Conservation (phyloP, 345 rosid genomes). For the Populus davidiana region DNA sequence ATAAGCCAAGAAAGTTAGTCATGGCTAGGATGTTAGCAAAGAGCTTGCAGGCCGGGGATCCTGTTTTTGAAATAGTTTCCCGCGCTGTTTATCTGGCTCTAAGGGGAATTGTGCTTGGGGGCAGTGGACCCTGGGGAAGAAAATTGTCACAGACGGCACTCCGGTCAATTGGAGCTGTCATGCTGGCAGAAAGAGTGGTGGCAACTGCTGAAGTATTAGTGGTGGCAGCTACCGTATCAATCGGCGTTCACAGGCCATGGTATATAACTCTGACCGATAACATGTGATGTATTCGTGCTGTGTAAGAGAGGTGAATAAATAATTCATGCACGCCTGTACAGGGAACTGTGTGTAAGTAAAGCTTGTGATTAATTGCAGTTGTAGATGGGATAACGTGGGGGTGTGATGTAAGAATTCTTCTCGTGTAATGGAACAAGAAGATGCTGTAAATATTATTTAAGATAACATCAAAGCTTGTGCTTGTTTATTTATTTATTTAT, state of each 20-base stretch:
- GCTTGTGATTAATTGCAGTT: not conserved
- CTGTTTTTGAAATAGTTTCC: slow-evolving; percentile 70
- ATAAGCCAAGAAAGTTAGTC: slow-evolving; percentile 44
- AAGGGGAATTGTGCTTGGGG: slow-evolving; percentile 66
- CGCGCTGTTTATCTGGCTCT: slow-evolving; percentile 56
- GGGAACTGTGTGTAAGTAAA: not conserved
- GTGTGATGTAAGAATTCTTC: no score
- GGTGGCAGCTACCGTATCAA: slow-evolving; percentile 59
- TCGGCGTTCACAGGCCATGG: slow-evolving; percentile 68
- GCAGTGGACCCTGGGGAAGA: slow-evolving; percentile 48
- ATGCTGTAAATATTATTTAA: not conserved
- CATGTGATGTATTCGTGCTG: slow-evolving; percentile 11
- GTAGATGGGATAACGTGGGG: no score
- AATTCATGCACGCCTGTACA: not conserved
- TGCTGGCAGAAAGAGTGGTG: slow-evolving; percentile 52
- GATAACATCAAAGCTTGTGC: not conserved
- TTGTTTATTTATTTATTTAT: no score
- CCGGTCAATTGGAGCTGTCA: slow-evolving; percentile 57
- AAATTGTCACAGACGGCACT: slow-evolving; percentile 57
- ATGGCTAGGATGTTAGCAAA: slow-evolving; percentile 65
- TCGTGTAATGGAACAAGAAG: not conserved
- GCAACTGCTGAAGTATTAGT: slow-evolving; percentile 57
- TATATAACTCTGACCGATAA: slow-evolving; percentile 39
- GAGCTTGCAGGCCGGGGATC: slow-evolving; percentile 75
- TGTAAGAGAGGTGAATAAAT: not conserved